Evolutionary conservation across 2,329 filamentous ascomycete genomes (phyloP).

Genomic region (Mollisiaceae sp.): DNA sequence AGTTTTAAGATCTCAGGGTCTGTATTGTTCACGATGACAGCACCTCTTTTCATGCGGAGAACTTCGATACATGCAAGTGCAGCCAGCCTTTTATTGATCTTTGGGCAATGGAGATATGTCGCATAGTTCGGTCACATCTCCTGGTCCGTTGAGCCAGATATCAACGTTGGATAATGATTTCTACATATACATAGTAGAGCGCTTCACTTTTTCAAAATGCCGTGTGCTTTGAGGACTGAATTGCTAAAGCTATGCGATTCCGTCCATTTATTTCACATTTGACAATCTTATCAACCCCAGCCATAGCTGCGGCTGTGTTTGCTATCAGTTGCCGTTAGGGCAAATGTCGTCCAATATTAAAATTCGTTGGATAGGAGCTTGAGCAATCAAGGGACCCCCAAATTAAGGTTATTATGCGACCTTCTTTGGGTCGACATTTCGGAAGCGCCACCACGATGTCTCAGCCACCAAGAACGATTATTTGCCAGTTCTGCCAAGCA

Average conservation of each 20-base stretch:
- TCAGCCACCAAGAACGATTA: background rate
- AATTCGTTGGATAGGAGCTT: too few species aligned
- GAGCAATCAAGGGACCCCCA: background rate
- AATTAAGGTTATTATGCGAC: background rate
- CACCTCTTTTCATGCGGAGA: too few species aligned
- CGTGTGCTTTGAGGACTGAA: background rate
- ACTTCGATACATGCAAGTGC: too few species aligned
- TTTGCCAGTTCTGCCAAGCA: constrained; percentile 3
- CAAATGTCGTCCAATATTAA: background rate
- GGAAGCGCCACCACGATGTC: constrained; percentile 1
- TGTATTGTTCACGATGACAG: too few species aligned
- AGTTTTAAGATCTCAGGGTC: too few species aligned
- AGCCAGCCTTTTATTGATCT: too few species aligned
- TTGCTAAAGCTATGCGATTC: too few species aligned
- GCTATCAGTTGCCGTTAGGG: background rate
- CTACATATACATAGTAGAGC: background rate
- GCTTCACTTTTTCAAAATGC: background rate
- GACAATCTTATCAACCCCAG: background rate
- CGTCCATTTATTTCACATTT: too few species aligned
- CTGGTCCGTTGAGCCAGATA: background rate
- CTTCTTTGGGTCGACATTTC: background rate
- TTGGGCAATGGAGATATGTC: too few species aligned
- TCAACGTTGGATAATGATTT: background rate
- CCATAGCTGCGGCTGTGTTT: background rate
- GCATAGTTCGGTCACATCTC: too few species aligned